phyloP scores from a whole-genome alignment of 306 rosid species.

The Sophora flavescens region DNA sequence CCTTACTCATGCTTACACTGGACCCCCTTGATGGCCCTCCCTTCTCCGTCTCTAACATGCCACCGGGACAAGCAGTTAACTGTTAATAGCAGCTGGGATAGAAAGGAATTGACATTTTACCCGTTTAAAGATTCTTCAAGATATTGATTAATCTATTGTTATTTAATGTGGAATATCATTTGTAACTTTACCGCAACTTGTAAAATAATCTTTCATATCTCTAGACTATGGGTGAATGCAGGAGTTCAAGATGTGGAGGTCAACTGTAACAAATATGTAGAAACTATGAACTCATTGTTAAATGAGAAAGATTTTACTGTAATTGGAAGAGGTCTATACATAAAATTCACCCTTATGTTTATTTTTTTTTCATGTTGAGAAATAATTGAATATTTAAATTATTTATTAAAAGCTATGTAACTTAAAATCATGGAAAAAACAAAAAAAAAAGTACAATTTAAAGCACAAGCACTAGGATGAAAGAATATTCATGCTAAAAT shows the following conservation, averaged over 20 bases:
- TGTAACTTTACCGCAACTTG: constrained; percentile 41
- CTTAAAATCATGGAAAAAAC: too few relatives aligned
- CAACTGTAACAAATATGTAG: constrained; percentile 39
- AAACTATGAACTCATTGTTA: constrained; percentile 15
- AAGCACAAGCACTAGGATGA: too few relatives aligned
- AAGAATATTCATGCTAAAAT: too few relatives aligned
- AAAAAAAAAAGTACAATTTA: too few relatives aligned
- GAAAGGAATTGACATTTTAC: constrained; percentile 32
- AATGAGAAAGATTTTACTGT: constrained; percentile 36
- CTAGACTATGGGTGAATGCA: constrained; percentile 28
- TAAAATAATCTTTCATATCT: constrained; percentile 32
- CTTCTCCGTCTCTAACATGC: constrained; percentile 16
- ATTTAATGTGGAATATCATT: constrained; percentile 23
- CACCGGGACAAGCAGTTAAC: constrained; percentile 28
- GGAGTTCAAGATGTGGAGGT: constrained; percentile 29
- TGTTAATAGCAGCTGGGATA: constrained; percentile 12
- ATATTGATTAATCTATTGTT: constrained; percentile 16
- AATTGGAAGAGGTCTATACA: constrained; percentile 1
- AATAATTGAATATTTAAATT: too few relatives aligned
- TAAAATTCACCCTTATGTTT: constrained; percentile 9
- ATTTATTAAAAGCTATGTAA: too few relatives aligned
- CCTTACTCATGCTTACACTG: constrained; percentile 7
- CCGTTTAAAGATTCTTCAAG: constrained; percentile 23
- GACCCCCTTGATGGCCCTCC: not conserved
- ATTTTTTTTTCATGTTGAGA: too few relatives aligned